These are phyloP conservation scores for Brachypodium distachyon DNA, from an alignment of 202 grass and related monocot species.

Conservation along the genomic window DNA sequence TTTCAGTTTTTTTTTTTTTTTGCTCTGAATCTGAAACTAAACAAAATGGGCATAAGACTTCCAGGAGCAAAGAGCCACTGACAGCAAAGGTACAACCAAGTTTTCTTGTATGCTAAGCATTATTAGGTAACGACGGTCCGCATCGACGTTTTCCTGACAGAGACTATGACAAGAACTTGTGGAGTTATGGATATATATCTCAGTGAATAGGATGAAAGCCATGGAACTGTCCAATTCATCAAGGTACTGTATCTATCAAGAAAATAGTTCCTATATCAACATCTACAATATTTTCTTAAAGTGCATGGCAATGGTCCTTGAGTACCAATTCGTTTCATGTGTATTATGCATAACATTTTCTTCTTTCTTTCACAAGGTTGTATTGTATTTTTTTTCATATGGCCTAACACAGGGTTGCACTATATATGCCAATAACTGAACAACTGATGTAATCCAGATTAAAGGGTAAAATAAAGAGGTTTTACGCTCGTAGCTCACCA, in stretches of 20 bases:
- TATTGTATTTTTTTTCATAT: no score
- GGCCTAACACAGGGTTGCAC: no score
- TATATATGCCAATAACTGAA: no score
- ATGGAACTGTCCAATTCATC: not conserved
- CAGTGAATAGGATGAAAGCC: not conserved
- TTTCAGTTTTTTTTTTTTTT: no score
- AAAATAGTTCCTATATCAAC: not conserved
- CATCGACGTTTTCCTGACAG: not conserved
- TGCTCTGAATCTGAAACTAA: not conserved
- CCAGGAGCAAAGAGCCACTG: not conserved
- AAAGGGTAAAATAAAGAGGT: no score
- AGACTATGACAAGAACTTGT: not conserved
- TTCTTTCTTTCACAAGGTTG: not conserved
- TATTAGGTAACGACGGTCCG: not conserved
- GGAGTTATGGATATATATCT: not conserved
- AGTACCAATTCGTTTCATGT: not conserved
- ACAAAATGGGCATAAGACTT: not conserved
- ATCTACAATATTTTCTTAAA: not conserved
- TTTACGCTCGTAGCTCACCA: no score
- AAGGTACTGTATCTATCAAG: not conserved
- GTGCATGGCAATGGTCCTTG: not conserved
- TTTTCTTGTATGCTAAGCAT: not conserved
- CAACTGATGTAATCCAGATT: no score
- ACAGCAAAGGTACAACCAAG: not conserved
- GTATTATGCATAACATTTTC: not conserved